phyloP scores from a whole-genome alignment of 331 rosid genomes.

The Malus hybrid region DNA sequence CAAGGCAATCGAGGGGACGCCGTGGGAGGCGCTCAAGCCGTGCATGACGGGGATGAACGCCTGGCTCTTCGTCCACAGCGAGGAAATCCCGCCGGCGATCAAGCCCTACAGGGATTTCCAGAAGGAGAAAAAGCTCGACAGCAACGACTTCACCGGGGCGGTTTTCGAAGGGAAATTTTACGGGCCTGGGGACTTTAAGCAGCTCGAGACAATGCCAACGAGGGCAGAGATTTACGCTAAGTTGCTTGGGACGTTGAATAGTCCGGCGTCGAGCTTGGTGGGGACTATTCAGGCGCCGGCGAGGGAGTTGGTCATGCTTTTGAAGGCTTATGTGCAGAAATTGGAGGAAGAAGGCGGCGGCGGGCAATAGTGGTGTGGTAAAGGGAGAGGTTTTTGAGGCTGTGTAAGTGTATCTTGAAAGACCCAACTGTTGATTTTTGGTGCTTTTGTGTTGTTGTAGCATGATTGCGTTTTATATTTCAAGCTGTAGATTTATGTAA shows the following conservation, averaged over 20 bases:
- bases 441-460: neutral
- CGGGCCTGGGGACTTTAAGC: constrained; percentile 64
- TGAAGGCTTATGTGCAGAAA: constrained; percentile 70
- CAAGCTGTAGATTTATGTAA: constrained; percentile 11
- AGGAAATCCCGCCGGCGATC: constrained; percentile 76
- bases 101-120: constrained; percentile 82
- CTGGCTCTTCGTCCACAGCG: constrained; percentile 85
- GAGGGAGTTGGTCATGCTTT: constrained; percentile 61
- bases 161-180: constrained; percentile 86
- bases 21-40: constrained; percentile 70
- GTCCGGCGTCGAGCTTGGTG: constrained; percentile 63
- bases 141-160: constrained; percentile 72
- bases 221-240: constrained; percentile 74
- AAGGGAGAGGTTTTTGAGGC: neutral
- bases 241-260: constrained; percentile 55
- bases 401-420: constrained; percentile 5
- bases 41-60: constrained; percentile 96
- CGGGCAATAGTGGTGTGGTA: constrained; percentile 22
- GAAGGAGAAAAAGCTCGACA: constrained; percentile 79
- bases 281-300: constrained; percentile 82
- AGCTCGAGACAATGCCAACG: constrained; percentile 60
- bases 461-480: neutral
- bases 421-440: neutral
- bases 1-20: constrained; percentile 78
- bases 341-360: constrained; percentile 48